Evolutionary conservation across 2,329 filamentous ascomycete species (phyloP).

Genomic region (Cordyceps javanica): DNA sequence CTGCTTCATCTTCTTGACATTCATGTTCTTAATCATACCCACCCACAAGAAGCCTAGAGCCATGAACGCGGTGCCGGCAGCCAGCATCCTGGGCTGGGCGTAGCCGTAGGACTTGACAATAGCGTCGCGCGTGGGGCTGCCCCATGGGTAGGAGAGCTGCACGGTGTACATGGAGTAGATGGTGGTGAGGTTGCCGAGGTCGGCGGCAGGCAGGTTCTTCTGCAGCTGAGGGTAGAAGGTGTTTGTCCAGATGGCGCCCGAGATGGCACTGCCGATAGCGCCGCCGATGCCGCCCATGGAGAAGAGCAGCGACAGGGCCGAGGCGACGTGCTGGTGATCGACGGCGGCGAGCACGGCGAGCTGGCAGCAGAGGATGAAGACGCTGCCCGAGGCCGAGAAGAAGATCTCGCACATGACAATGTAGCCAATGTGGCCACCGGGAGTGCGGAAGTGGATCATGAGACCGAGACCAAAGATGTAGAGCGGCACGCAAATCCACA

Average conservation of each 20-base stretch:
- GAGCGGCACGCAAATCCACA: conserved; percentile 25
- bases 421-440: conserved; percentile 27
- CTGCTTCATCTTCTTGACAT: conserved; percentile 34
- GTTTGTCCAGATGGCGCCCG: conserved; percentile 20
- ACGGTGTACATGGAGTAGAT: conserved; percentile 48
- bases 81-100: conserved; percentile 40
- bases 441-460: conserved; percentile 36
- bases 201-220: conserved; percentile 39
- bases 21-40: conserved; percentile 41
- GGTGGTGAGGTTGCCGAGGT: conserved; percentile 28
- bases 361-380: conserved; percentile 24
- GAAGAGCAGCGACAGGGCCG: conserved; percentile 18
- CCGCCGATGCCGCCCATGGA: conserved; percentile 16
- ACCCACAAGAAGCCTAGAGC: conserved; percentile 28
- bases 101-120: conserved; percentile 52
- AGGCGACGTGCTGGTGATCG: conserved; percentile 21
- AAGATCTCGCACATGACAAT: conserved; percentile 35
- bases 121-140: conserved; percentile 35
- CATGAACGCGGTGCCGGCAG: conserved; percentile 25
- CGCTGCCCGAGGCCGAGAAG: conserved; percentile 32
- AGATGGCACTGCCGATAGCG: conserved; percentile 18
- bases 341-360: conserved; percentile 21
- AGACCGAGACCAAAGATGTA: conserved; percentile 33
- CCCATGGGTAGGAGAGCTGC: conserved; percentile 43
- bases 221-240: conserved; percentile 34